phyloP scores from a whole-genome alignment of 2,329 filamentous ascomycete species.

The Juglanconis sp. region DNA sequence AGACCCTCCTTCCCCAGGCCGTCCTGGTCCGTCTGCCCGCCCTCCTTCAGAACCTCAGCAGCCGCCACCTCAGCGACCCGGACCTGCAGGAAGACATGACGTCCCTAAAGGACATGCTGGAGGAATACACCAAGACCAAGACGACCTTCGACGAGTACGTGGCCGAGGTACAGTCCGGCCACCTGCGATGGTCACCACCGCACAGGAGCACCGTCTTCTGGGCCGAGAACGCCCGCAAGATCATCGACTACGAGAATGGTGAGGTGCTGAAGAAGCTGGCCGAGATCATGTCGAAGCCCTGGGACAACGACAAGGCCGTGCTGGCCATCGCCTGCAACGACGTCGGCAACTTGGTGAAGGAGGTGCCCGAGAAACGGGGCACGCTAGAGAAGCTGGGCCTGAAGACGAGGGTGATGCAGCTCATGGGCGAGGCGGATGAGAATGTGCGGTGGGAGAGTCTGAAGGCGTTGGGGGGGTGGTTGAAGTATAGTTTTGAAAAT shows the following conservation, averaged over 20 bases:
- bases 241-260: constrained; percentile 79
- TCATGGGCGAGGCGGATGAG: constrained; percentile 89
- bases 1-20: constrained; percentile 77
- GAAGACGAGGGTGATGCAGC: constrained; percentile 85
- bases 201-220: constrained; percentile 86
- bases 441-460: constrained; percentile 90
- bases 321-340: constrained; percentile 92
- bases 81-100: constrained; percentile 63
- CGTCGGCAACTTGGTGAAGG: constrained; percentile 81
- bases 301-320: constrained; percentile 80
- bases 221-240: constrained; percentile 84
- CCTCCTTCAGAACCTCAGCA: constrained; percentile 60
- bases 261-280: constrained; percentile 75
- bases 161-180: constrained; percentile 79
- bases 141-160: constrained; percentile 86
- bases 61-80: constrained; percentile 61
- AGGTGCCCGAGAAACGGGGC: constrained; percentile 78
- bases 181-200: constrained; percentile 88
- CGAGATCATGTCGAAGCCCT: constrained; percentile 74
- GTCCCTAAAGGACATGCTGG: constrained; percentile 59
- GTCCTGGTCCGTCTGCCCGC: constrained; percentile 78
- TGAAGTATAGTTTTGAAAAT: constrained; percentile 61
- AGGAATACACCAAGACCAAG: constrained; percentile 67
- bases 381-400: constrained; percentile 80
- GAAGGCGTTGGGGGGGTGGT: constrained; percentile 68